Base-by-base conservation (phyloP, 2,329 filamentous ascomycete genomes). In the Aspergillus aculeatinus region DNA sequence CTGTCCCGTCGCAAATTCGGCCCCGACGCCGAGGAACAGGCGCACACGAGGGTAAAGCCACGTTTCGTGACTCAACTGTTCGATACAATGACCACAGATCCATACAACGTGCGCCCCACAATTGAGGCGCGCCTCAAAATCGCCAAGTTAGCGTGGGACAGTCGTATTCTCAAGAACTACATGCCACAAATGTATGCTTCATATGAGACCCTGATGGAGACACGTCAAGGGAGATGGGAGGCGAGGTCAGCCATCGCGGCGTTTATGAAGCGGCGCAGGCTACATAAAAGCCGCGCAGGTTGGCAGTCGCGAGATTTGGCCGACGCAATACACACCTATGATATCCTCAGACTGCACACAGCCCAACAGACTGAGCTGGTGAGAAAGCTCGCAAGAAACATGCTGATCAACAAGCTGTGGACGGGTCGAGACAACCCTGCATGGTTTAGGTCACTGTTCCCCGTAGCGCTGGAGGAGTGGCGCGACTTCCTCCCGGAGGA, bases 51-150 rank as follows among this genome's bases (percentile, higher is more conserved):
- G 58, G 69, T 87, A 7, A 70, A 77, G 0, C 51, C 68, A 2
- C 62, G 75, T 2, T 77, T 83, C n/a, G 74, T 89, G 4, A 70
- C 79, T 44, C 71, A 77, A 5, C 70, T 92, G 21, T 90, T 84
- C 80, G 60, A 82, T 0, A 81, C 80, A 21, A 89, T 91, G 84
- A 85, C 77, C 0, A 77, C 80, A 3, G 71, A 76, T n/a, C 85
- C 85, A 0, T 85, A 87, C 75, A 80, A 81, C 58, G 71, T 88
- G 51, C 64, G 76, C 7, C 87, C 88, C 0, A 83, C 78, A 0
- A 81, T 90, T 60, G 75, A 81, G 14, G 83, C 89, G 72, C 84
- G 84, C 70, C 66, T 67, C 12, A 69, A 67, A 9, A 65, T 77
- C 27, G 68, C 73, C 14, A 76, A 74, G 54, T 61, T 63, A 2